Conservation (phyloP, 495 filamentous ascomycete genomes). For the Copromyces sp. region DNA sequence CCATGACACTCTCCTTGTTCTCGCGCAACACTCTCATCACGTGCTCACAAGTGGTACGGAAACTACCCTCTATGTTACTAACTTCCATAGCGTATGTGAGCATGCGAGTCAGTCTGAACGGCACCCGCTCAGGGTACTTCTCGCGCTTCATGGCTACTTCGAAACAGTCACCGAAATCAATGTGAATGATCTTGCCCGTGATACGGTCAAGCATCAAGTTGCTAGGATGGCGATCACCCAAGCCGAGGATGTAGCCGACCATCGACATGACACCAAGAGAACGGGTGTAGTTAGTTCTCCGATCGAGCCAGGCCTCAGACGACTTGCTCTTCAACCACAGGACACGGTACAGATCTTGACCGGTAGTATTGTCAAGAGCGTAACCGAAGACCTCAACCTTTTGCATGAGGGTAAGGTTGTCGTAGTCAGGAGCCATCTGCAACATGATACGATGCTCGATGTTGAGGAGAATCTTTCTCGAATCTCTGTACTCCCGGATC, state of each 20-base stretch:
- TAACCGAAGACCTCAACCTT: slow-evolving; percentile 99
- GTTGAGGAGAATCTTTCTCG: slow-evolving; percentile 90
- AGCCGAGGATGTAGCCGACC: slow-evolving; percentile 96
- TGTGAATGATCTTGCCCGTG: slow-evolving; percentile 93
- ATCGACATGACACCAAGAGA: slow-evolving; percentile 99
- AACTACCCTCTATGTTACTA: slow-evolving; percentile 97
- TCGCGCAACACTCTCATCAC: slow-evolving; percentile 95
- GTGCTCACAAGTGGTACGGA: slow-evolving; percentile 92
- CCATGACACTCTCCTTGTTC: slow-evolving; percentile 98
- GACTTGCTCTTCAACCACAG: slow-evolving; percentile 98
- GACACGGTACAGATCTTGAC: slow-evolving; percentile 95
- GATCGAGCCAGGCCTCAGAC: slow-evolving; percentile 93
- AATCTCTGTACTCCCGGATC: slow-evolving; percentile 95
- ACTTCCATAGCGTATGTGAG: slow-evolving; percentile 99
- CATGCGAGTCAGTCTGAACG: slow-evolving; percentile 96
- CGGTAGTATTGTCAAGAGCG: slow-evolving; percentile 96
- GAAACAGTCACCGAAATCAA: slow-evolving; percentile 99
- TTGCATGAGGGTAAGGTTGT: slow-evolving; percentile 97
- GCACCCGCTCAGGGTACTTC: slow-evolving; percentile 95
- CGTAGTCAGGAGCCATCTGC: slow-evolving; percentile 98
- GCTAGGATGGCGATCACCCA: slow-evolving; percentile 92
- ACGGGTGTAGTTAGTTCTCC: slow-evolving; percentile 94
- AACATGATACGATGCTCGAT: slow-evolving; percentile 99
- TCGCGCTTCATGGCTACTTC: slow-evolving; percentile 99
- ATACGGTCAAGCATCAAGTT: slow-evolving; percentile 94